Conservation (phyloP, 2,329 filamentous ascomycete genomes). For the Pestalotiopsis sp. region DNA sequence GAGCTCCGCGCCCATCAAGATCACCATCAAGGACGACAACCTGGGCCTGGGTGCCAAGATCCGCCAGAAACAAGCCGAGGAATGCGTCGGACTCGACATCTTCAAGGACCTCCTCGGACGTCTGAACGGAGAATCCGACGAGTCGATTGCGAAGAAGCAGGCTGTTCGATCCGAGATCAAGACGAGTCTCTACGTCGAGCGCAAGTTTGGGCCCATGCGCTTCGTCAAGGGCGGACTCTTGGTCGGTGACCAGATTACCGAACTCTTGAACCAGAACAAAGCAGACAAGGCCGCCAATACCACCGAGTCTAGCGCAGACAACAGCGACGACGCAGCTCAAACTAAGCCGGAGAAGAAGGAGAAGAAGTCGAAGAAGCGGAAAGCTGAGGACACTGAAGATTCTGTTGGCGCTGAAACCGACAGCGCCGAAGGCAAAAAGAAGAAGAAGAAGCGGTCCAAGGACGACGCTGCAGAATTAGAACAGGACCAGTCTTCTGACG, state of each 20-base stretch:
- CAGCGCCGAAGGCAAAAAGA: slow-evolving; percentile 31
- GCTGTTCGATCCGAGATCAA: slow-evolving; percentile 69
- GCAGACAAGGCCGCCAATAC: slow-evolving; percentile 43
- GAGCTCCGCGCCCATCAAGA: slow-evolving; percentile 83
- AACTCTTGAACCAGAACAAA: slow-evolving; percentile 38
- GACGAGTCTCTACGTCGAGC: slow-evolving; percentile 72
- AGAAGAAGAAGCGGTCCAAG: slow-evolving; percentile 39
- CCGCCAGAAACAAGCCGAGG: slow-evolving; percentile 66
- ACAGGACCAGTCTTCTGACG: slow-evolving; percentile 26
- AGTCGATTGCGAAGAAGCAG: slow-evolving; percentile 71
- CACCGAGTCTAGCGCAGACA: neutral
- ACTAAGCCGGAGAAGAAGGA: slow-evolving; percentile 32
- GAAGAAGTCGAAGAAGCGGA: slow-evolving; percentile 41
- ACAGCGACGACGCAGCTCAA: slow-evolving; percentile 4
- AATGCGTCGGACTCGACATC: slow-evolving; percentile 82
- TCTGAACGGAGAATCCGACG: slow-evolving; percentile 84
- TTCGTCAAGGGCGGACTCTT: slow-evolving; percentile 86
- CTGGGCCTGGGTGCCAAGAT: slow-evolving; percentile 81
- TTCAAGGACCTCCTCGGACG: slow-evolving; percentile 86
- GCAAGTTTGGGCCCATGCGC: slow-evolving; percentile 77
- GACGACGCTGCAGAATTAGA: slow-evolving; percentile 19
- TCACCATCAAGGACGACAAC: slow-evolving; percentile 86
- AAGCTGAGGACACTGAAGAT: slow-evolving; percentile 35
- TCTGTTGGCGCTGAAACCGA: slow-evolving; percentile 36
- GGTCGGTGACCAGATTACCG: slow-evolving; percentile 59